Evolutionary conservation across 352 stramenopile genomes (phyloP).

Genomic region (Phytophthora agathidicida): DNA sequence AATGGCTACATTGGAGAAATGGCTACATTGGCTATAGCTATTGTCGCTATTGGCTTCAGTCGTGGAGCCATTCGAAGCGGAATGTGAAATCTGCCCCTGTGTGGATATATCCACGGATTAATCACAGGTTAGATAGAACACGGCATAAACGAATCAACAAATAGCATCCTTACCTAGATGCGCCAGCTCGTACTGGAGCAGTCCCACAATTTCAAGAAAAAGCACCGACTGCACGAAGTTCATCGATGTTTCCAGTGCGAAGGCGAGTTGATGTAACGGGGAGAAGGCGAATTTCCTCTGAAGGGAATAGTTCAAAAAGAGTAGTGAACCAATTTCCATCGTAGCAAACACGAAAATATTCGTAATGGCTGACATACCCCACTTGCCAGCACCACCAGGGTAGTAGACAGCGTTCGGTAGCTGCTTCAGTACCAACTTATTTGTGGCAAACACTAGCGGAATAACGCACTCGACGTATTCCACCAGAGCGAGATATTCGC

Average conservation of each 20-base stretch:
- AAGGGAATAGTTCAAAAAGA: slow-evolving; percentile 25
- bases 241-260: slow-evolving; percentile 41
- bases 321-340: slow-evolving; percentile 40
- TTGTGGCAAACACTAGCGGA: slow-evolving; percentile 37
- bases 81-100: slow-evolving; percentile 6
- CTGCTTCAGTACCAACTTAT: slow-evolving; percentile 35
- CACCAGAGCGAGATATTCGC: slow-evolving; percentile 38
- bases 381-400: slow-evolving; percentile 11
- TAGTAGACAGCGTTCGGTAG: slow-evolving; percentile 46
- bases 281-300: slow-evolving; percentile 38
- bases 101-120: too few species aligned
- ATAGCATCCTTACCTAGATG: slow-evolving; percentile 1
- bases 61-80: slow-evolving; percentile 2
- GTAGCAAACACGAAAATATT: slow-evolving; percentile 29
- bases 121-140: too few species aligned
- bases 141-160: not conserved
- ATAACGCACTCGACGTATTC: slow-evolving; percentile 54
- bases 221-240: slow-evolving; percentile 4
- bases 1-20: not conserved
- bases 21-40: too few species aligned
- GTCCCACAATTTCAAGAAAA: not conserved
- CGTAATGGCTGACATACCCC: not conserved
- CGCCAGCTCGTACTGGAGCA: slow-evolving; percentile 12
- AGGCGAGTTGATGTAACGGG: slow-evolving; percentile 37
- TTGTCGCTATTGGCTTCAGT: not conserved